A percentile compares a stretch with the other conserved stretches of the same genome.
These are phyloP conservation scores for Rhododendron mucronatum DNA, from an alignment of 148 eudicot genomes.

Conservation along the genomic window DNA sequence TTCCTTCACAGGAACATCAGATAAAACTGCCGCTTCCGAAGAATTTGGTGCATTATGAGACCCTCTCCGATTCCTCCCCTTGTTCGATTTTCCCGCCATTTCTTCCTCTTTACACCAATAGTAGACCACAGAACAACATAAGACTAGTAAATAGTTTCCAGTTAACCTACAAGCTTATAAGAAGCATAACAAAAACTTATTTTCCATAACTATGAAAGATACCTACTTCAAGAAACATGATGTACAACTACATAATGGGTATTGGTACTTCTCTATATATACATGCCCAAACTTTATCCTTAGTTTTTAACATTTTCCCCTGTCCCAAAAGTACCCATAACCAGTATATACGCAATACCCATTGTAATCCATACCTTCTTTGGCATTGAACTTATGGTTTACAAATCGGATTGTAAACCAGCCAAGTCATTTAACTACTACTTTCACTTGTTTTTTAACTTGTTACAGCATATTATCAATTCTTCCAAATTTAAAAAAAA, in stretches of 20 bases:
- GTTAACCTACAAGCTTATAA: neutral
- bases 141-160: neutral
- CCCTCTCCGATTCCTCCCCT: constrained; percentile 54
- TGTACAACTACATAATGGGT: neutral
- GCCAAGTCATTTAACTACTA: neutral
- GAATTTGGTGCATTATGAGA: constrained; percentile 29
- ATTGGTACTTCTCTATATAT: neutral
- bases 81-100: constrained; percentile 89
- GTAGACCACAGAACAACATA: neutral
- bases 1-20: constrained; percentile 30
- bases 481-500: neutral
- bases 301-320: neutral
- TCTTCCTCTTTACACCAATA: constrained; percentile 10
- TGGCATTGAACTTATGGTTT: neutral
- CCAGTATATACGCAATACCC: neutral
- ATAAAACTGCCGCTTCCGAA: constrained; percentile 28
- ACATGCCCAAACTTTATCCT: neutral
- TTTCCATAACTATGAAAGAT: neutral
- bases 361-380: neutral
- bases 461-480: neutral
- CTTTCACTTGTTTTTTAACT: neutral
- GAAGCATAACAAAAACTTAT: neutral
- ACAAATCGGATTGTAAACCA: neutral
- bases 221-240: neutral
- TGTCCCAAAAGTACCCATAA: neutral